Evolutionary conservation across 805 yeast genomes (phyloP).

Genomic region (Starmerella bombicola): DNA sequence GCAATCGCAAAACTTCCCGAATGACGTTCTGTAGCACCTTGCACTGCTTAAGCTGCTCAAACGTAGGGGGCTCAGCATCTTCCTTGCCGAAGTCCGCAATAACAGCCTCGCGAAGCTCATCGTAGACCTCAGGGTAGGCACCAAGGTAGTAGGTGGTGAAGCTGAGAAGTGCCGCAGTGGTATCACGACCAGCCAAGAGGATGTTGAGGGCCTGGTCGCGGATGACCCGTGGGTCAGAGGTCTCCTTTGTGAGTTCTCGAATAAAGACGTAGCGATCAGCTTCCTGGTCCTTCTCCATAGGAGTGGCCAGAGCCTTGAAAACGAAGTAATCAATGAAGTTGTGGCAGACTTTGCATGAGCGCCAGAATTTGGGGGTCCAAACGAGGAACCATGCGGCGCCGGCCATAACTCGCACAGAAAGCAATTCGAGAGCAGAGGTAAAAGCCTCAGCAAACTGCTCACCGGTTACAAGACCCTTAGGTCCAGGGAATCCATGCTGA

Average conservation of each 20-base stretch:
- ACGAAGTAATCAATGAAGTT: slow-evolving; percentile 34
- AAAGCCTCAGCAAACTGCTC: slow-evolving; percentile 24
- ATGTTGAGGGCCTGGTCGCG: slow-evolving; percentile 42
- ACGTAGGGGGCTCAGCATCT: slow-evolving; percentile 26
- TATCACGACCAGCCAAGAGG: slow-evolving; percentile 44
- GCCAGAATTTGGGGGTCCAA: slow-evolving; percentile 28
- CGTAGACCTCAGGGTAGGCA: slow-evolving; percentile 28
- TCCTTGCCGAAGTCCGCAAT: slow-evolving; percentile 30
- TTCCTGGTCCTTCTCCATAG: slow-evolving; percentile 25
- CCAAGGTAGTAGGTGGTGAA: slow-evolving; percentile 37
- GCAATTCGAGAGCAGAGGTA: slow-evolving; percentile 17
- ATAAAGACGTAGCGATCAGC: slow-evolving; percentile 37
- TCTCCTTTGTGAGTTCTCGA: slow-evolving; percentile 38
- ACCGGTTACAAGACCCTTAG: slow-evolving; percentile 20
- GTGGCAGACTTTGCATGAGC: slow-evolving; percentile 28
- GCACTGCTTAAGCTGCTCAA: slow-evolving; percentile 40
- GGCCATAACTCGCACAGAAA: slow-evolving; percentile 20
- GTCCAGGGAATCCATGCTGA: slow-evolving; percentile 16
- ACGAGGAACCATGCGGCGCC: slow-evolving; percentile 22
- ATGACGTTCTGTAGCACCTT: slow-evolving; percentile 38
- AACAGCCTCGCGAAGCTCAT: slow-evolving; percentile 32
- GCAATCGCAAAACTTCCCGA: slow-evolving; percentile 39
- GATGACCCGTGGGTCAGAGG: slow-evolving; percentile 36
- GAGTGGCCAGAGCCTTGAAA: slow-evolving; percentile 27
- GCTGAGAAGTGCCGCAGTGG: slow-evolving; percentile 42